These are phyloP conservation scores for Sphenostylis stenocarpa DNA, from an alignment of 306 rosid species.

Conservation along the genomic window DNA sequence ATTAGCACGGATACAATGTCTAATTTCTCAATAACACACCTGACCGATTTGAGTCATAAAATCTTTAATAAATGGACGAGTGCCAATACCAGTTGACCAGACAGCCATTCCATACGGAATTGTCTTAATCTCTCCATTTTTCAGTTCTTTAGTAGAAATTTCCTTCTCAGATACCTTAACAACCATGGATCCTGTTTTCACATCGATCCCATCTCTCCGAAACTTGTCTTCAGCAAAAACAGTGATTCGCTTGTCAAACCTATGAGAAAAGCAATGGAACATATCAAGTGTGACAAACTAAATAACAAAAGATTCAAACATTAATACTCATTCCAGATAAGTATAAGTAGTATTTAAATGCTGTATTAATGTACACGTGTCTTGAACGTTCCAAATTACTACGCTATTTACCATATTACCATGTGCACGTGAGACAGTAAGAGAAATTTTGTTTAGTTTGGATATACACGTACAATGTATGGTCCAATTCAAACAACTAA, in stretches of 20 bases:
- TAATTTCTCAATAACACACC: constrained; percentile 51
- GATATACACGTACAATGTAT: background rate
- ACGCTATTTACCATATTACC: too few relatives aligned
- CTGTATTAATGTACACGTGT: too few relatives aligned
- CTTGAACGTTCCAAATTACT: too few relatives aligned
- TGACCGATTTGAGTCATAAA: constrained; percentile 90
- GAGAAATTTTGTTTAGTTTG: background rate
- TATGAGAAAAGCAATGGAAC: constrained; percentile 34
- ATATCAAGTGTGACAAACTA: constrained; percentile 1
- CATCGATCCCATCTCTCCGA: constrained; percentile 76
- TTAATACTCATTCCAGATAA: background rate
- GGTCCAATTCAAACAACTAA: background rate
- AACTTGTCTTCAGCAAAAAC: constrained; percentile 90
- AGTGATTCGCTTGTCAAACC: constrained; percentile 98
- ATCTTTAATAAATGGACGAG: constrained; percentile 83
- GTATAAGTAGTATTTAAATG: background rate
- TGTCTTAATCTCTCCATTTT: constrained; percentile 62
- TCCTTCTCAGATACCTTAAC: constrained; percentile 83
- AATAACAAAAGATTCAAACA: background rate
- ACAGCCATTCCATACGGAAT: constrained; percentile 96
- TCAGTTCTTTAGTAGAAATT: constrained; percentile 76
- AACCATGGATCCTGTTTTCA: constrained; percentile 97
- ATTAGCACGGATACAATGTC: background rate
- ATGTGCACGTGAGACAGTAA: background rate
- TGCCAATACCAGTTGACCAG: constrained; percentile 97